Percentiles rank a stretch among this genome's conserved stretches.
Conservation (phyloP, 2,329 filamentous ascomycete species). For the Aspergillus persii region DNA sequence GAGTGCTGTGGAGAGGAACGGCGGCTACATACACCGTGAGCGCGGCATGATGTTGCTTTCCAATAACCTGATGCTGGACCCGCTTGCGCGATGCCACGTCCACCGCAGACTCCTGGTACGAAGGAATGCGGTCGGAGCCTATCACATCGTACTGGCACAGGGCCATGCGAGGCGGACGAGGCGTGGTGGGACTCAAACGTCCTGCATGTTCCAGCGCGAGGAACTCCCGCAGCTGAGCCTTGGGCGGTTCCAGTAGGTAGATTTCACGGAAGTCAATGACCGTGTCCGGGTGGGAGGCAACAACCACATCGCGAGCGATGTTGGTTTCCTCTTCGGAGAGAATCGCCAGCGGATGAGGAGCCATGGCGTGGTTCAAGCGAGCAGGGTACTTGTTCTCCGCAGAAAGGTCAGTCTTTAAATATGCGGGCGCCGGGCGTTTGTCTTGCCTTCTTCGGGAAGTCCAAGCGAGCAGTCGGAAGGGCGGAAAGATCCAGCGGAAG, state of each 20-base stretch:
- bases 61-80: conserved; percentile 47
- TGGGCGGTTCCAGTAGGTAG: conserved; percentile 51
- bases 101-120: conserved; percentile 56
- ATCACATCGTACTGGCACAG: conserved; percentile 58
- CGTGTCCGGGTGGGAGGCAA: conserved; percentile 27
- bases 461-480: background rate
- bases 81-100: conserved; percentile 45
- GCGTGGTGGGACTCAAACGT: conserved; percentile 38
- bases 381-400: background rate
- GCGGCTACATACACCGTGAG: conserved; percentile 43
- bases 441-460: background rate
- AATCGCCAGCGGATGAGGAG: conserved; percentile 33
- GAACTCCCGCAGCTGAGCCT: conserved; percentile 48
- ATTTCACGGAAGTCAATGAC: conserved; percentile 50
- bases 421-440: background rate
- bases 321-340: conserved; percentile 36
- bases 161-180: conserved; percentile 50
- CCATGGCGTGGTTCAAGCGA: conserved; percentile 16
- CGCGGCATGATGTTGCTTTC: conserved; percentile 48
- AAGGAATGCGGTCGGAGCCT: conserved; percentile 49
- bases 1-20: background rate
- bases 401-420: background rate
- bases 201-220: conserved; percentile 50
- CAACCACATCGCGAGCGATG: conserved; percentile 33
- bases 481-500: background rate